Percentiles rank a stretch among this genome's conserved stretches.
These are phyloP conservation scores for Saturnispora quitensis DNA, from an alignment of 805 yeast genomes.

Conservation along the genomic window DNA sequence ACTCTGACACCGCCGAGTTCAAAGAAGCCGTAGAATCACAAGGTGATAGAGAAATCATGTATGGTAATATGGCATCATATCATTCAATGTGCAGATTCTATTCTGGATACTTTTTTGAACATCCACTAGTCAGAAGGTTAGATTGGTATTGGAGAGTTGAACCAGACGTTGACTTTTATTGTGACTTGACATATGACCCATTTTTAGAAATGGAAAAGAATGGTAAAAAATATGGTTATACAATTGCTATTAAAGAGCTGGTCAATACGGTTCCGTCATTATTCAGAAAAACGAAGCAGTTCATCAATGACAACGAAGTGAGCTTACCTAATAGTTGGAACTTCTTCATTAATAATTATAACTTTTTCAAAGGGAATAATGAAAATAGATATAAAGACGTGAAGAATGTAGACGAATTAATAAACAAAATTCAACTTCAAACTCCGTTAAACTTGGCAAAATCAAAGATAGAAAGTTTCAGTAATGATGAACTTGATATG, in stretches of 20 bases:
- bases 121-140: conserved; percentile 56
- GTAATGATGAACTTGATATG: conserved; percentile 10
- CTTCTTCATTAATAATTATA: conserved; percentile 41
- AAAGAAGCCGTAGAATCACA: conserved; percentile 57
- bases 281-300: conserved; percentile 63
- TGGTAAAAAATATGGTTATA: conserved; percentile 78
- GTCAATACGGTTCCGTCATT: conserved; percentile 75
- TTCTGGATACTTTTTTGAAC: conserved; percentile 74
- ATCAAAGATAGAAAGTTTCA: conserved; percentile 3
- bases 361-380: conserved; percentile 28
- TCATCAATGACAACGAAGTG: conserved; percentile 39
- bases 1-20: conserved; percentile 30
- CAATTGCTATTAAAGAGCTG: conserved; percentile 68
- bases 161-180: conserved; percentile 82
- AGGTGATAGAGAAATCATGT: conserved; percentile 76
- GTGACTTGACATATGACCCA: conserved; percentile 90
- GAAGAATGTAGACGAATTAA: conserved; percentile 20
- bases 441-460: conserved; percentile 21
- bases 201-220: conserved; percentile 65
- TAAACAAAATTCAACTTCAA: conserved; percentile 19
- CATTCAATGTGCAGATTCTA: conserved; percentile 95
- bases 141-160: conserved; percentile 98
- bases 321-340: conserved; percentile 61
- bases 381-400: conserved; percentile 23
- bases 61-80: conserved; percentile 74